phyloP scores from a whole-genome alignment of 768 basidiomycete species.

The Pisolithus microcarpus region DNA sequence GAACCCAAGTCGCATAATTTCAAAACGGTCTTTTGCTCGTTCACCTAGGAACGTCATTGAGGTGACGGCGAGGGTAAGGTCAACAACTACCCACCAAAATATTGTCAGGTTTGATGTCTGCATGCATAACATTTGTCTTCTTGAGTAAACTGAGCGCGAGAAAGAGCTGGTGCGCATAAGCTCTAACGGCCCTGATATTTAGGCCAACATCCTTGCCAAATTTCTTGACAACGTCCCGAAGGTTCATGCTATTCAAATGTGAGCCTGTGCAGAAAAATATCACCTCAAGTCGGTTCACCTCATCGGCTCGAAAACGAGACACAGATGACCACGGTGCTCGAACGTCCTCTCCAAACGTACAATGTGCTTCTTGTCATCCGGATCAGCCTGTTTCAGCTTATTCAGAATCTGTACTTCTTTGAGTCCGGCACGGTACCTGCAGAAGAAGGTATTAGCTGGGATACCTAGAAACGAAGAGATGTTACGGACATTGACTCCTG shows the following conservation, averaged over 20 bases:
- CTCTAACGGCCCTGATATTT: slow-evolving; percentile 94
- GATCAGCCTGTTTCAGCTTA: slow-evolving; percentile 82
- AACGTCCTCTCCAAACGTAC: slow-evolving; percentile 91
- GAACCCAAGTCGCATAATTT: slow-evolving; percentile 98
- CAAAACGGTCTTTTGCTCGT: slow-evolving; percentile 85
- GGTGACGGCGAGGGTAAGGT: slow-evolving; percentile 7
- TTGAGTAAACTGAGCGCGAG: slow-evolving; percentile 75
- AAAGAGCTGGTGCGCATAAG: slow-evolving; percentile 97
- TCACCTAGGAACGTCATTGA: slow-evolving; percentile 53
- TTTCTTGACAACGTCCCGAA: slow-evolving; percentile 94
- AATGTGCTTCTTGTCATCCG: slow-evolving; percentile 94
- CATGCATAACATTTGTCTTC: slow-evolving; percentile 93
- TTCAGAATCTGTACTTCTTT: slow-evolving; percentile 89
- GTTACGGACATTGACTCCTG: slow-evolving; percentile 90
- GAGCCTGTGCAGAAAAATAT: not conserved
- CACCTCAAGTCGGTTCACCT: slow-evolving; percentile 46
- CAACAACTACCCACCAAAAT: slow-evolving; percentile 60
- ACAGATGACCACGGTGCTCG: slow-evolving; percentile 95
- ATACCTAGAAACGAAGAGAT: slow-evolving; percentile 1
- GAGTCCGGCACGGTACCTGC: slow-evolving; percentile 88
- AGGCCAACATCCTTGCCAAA: slow-evolving; percentile 98
- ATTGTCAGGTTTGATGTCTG: slow-evolving; percentile 98
- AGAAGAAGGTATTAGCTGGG: not conserved
- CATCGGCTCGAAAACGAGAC: slow-evolving; percentile 90
- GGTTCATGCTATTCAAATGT: slow-evolving; percentile 70